Conservation (phyloP, 1,284 basidiomycete species). For the Rhodotorula sp. region DNA sequence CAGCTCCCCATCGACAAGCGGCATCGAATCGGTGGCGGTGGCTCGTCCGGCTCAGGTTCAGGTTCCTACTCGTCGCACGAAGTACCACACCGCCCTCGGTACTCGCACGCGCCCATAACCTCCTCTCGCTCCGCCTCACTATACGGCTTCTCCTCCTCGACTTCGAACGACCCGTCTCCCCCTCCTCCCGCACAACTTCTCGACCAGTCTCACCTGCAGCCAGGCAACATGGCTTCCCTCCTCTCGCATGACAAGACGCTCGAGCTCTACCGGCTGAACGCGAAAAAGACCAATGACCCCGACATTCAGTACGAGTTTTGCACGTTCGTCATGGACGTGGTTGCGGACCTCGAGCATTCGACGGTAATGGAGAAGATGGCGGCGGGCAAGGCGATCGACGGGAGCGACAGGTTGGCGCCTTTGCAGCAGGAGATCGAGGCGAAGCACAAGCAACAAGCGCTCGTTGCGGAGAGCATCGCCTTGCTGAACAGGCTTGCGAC, state of each 20-base stretch:
- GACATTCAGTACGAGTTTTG: conserved; percentile 97
- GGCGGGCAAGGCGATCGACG: not conserved
- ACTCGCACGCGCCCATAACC: conserved; percentile 31
- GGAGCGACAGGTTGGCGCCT: not conserved
- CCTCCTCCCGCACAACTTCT: conserved; percentile 55
- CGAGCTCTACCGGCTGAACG: conserved; percentile 93
- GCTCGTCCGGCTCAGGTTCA: conserved; percentile 31
- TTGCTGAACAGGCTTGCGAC: conserved; percentile 88
- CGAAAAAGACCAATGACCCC: conserved; percentile 97
- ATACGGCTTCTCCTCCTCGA: conserved; percentile 21
- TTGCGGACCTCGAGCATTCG: conserved; percentile 33
- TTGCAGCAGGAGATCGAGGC: conserved; percentile 54
- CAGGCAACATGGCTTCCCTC: conserved; percentile 86
- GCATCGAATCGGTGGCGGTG: not conserved
- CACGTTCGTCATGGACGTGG: conserved; percentile 95
- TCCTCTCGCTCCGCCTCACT: conserved; percentile 27
- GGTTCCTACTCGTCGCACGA: conserved; percentile 32
- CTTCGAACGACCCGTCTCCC: not conserved
- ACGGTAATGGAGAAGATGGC: conserved; percentile 52
- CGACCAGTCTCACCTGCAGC: conserved; percentile 89
- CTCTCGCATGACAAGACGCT: conserved; percentile 93
- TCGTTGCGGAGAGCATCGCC: conserved; percentile 78
- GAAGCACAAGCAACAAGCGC: conserved; percentile 73
- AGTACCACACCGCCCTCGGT: conserved; percentile 13
- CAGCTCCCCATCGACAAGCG: conserved; percentile 9